These are phyloP conservation scores for Alectoria sarmentosa DNA, from an alignment of 495 filamentous ascomycete genomes.

Conservation along the genomic window DNA sequence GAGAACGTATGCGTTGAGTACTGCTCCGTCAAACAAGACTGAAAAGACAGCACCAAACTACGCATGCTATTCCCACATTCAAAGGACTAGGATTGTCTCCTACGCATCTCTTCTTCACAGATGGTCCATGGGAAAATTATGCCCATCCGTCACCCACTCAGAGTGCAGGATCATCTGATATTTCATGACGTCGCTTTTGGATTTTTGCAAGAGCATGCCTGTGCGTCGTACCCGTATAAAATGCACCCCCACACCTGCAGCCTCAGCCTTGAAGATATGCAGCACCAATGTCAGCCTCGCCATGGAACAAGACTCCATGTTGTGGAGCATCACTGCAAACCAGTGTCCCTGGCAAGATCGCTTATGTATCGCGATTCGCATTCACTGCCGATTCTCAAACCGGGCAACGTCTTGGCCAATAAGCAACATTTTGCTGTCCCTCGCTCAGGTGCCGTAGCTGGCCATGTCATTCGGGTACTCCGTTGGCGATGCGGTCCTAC, in stretches of 20 bases:
- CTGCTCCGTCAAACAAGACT: too few species aligned
- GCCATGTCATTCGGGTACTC: slow-evolving; percentile 28
- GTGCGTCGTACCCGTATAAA: background rate
- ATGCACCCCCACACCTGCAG: background rate
- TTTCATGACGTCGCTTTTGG: background rate
- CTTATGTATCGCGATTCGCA: background rate
- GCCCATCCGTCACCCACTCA: too few species aligned
- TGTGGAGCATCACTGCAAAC: background rate
- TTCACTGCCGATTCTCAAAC: background rate
- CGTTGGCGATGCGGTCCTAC: slow-evolving; percentile 21
- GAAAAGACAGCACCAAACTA: too few species aligned
- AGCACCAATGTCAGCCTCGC: background rate
- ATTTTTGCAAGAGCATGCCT: background rate
- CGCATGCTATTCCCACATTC: too few species aligned
- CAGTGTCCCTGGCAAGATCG: background rate
- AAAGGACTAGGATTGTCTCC: too few species aligned
- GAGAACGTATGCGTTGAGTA: too few species aligned
- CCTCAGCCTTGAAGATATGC: background rate
- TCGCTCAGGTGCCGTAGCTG: background rate
- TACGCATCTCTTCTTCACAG: too few species aligned
- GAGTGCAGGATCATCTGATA: background rate
- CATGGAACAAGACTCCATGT: background rate
- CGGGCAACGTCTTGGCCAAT: background rate
- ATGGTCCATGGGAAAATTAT: too few species aligned
- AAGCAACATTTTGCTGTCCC: background rate